phyloP scores from a whole-genome alignment of 1,284 basidiomycete genomes.

The Pseudozyma tsukubaensis region DNA sequence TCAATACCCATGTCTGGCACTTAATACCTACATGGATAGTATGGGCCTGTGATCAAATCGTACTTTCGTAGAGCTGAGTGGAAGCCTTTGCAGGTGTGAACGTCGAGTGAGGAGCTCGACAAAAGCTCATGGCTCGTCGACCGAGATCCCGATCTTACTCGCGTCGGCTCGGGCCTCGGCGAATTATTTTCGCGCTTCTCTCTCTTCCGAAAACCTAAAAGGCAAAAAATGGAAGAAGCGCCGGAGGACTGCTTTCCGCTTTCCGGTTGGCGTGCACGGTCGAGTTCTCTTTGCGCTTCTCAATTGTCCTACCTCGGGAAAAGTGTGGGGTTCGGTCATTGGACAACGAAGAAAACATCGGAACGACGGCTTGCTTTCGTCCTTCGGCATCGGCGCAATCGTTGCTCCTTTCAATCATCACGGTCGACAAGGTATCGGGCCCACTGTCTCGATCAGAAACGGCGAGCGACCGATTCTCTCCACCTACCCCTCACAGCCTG shows the following conservation, averaged over 20 bases:
- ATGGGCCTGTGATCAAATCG: background rate
- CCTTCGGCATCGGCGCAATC: no score
- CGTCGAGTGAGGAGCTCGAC: background rate
- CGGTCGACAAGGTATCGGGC: no score
- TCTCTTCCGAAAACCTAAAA: no score
- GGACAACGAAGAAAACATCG: constrained; percentile 6
- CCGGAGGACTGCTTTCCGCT: constrained; percentile 29
- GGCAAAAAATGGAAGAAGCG: constrained; percentile 4
- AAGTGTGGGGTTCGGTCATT: background rate
- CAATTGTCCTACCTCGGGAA: no score
- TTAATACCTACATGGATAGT: background rate
- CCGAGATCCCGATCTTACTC: constrained; percentile 42
- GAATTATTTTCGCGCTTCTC: constrained; percentile 4
- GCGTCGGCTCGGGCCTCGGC: constrained; percentile 7
- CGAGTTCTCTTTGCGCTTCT: no score
- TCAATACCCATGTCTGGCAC: background rate
- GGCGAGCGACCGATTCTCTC: background rate
- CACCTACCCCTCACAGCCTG: background rate
- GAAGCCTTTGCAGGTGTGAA: background rate
- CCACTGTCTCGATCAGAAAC: no score
- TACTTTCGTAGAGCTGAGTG: background rate
- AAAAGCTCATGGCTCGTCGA: background rate
- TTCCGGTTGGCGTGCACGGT: background rate
- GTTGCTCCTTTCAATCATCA: no score
- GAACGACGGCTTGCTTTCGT: constrained; percentile 10